Conservation (phyloP, 1,284 basidiomycete species). For the Tetrapyrgos nigripes region DNA sequence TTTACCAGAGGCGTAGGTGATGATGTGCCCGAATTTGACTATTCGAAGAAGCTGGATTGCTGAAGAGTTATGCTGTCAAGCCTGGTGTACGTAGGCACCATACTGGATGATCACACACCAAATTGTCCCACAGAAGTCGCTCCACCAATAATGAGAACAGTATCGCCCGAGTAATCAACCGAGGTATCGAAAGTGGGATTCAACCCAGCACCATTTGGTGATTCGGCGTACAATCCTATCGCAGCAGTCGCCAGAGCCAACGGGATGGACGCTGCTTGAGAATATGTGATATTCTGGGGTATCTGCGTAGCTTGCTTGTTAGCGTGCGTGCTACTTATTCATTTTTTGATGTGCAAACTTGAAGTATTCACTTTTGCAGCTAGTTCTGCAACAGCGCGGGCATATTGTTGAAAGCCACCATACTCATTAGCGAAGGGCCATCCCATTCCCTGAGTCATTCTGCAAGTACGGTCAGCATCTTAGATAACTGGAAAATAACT, state of each 20-base stretch:
- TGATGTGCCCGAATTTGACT: slow-evolving; percentile 59
- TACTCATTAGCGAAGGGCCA: background rate
- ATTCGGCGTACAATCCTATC: slow-evolving; percentile 42
- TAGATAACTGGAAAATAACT: no score
- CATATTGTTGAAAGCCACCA: slow-evolving; percentile 13
- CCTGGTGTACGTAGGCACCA: no score
- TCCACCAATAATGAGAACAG: slow-evolving; percentile 27
- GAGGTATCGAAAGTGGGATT: slow-evolving; percentile 34
- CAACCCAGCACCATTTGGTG: slow-evolving; percentile 36
- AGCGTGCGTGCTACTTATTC: background rate
- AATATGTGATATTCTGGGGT: slow-evolving; percentile 37
- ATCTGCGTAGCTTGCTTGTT: background rate
- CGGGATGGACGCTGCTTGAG: slow-evolving; percentile 49
- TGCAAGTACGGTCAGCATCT: no score
- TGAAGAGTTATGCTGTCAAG: no score
- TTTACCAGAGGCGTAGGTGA: slow-evolving; percentile 55
- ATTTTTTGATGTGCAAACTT: no score
- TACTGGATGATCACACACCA: slow-evolving; percentile 19
- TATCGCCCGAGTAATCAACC: slow-evolving; percentile 17
- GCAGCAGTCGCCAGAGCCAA: slow-evolving; percentile 43
- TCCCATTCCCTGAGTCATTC: no score
- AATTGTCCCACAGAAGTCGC: slow-evolving; percentile 35
- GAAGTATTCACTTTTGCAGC: slow-evolving; percentile 1
- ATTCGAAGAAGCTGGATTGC: slow-evolving; percentile 61
- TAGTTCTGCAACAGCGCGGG: slow-evolving; percentile 2